Base-by-base conservation (phyloP, 2,329 filamentous ascomycete genomes). In the Lizonia empirigonia region DNA sequence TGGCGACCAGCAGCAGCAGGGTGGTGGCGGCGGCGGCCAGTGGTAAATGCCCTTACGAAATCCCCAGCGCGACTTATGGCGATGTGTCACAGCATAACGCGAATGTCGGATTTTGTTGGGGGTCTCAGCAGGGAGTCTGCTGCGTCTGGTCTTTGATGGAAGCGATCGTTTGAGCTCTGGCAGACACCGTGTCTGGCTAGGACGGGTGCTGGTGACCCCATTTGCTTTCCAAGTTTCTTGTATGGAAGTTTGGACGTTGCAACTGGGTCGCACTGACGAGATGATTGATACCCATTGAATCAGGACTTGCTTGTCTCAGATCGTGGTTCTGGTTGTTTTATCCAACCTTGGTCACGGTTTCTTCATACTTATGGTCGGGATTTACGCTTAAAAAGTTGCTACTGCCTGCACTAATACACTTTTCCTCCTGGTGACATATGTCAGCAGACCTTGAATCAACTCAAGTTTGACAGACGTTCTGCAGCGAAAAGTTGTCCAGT, bases 241-340 rank as follows among this genome's bases (percentile, higher is more conserved):
- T 58, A 51, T 62, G 56, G 62, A 59, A 65, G 53, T 62, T 58
- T 48, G 22, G 27, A 44, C 33, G 23, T 36, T 53, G 38, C 34
- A 38, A 26, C 44, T 68, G 65, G 64, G 61, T 65, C 64, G 63
- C 63, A 65, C 69, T 66, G 64, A 68, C 58, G 67, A 70, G 69
- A 67, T 65, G 69, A 69, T 67, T 70, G 49, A 73, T 73, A 73
- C 69, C 70, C 70, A 70, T 69, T 60, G 60, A 65, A 67, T 71
- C 70, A 69, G 69, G 62, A 68, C 59, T 59, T 70, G 61, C 63
- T 69, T 64, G 57, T 59, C 56, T 59, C 44, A 52, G 49, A 44
- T 60, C 57, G 49, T 57, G 55, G 55, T 54, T 53, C 53, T 46
- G 42, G 33, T 56, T 57, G 52, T 58, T 61, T 65, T 59, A 60